These are phyloP conservation scores for Delonix regia DNA, from an alignment of 306 rosid species.

Conservation along the genomic window DNA sequence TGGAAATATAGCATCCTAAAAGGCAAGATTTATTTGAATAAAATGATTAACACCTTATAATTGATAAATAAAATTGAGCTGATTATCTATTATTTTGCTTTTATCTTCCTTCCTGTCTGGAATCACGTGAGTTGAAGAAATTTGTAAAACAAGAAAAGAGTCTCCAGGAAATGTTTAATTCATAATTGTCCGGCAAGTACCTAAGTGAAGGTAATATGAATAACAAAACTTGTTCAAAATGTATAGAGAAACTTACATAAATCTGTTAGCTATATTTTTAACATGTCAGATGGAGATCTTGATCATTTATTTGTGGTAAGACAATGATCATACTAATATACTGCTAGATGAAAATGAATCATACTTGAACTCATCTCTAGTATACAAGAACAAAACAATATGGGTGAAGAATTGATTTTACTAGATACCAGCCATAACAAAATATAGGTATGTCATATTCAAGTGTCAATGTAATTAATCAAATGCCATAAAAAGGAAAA, in stretches of 20 bases:
- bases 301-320: background rate
- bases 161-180: too few relatives aligned
- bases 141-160: too few relatives aligned
- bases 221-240: too few relatives aligned
- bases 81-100: too few relatives aligned
- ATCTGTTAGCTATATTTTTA: background rate
- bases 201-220: too few relatives aligned
- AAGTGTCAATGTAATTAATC: background rate
- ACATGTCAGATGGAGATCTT: background rate
- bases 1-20: too few relatives aligned
- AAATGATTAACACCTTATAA: too few relatives aligned
- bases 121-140: too few relatives aligned
- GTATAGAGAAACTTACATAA: background rate
- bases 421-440: background rate
- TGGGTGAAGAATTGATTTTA: background rate
- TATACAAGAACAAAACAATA: background rate
- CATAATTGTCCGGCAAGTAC: too few relatives aligned
- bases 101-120: too few relatives aligned
- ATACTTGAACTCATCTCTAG: background rate
- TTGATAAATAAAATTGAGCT: too few relatives aligned
- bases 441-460: background rate
- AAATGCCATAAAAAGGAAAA: background rate
- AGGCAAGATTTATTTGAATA: too few relatives aligned
- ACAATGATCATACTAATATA: background rate
- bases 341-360: background rate